These are phyloP conservation scores for Cladosporium sp. DNA, from an alignment of 2,329 filamentous ascomycete species.

Conservation along the genomic window DNA sequence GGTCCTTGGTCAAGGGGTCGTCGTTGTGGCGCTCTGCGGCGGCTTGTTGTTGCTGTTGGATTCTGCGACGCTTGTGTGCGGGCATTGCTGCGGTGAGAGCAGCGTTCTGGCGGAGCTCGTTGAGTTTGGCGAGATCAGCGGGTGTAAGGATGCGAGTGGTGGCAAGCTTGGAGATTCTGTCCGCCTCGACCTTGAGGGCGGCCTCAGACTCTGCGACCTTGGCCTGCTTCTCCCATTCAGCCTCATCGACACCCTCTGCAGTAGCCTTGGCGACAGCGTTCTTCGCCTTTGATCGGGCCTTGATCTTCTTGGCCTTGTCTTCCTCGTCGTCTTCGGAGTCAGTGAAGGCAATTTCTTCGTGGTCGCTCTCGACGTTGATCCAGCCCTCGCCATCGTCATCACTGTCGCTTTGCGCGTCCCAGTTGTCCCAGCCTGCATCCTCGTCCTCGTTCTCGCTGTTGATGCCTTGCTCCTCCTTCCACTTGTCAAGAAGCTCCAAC, in stretches of 20 bases:
- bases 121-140: conserved; percentile 90
- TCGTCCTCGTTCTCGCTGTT: conserved; percentile 58
- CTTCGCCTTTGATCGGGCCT: conserved; percentile 12
- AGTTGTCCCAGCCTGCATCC: conserved; percentile 55
- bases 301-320: conserved; percentile 41
- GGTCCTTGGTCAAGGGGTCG: conserved; percentile 87
- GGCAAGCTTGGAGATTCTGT: conserved; percentile 67
- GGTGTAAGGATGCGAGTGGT: conserved; percentile 93
- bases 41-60: conserved; percentile 30
- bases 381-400: conserved; percentile 80
- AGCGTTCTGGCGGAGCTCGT: conserved; percentile 77
- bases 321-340: conserved; percentile 70
- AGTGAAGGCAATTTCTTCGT: conserved; percentile 67
- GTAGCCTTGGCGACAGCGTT: conserved; percentile 22
- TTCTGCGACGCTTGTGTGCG: conserved; percentile 41
- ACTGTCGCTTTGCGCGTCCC: conserved; percentile 62
- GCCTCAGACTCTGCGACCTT: conserved; percentile 32
- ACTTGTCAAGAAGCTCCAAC: conserved; percentile 84
- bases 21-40: conserved; percentile 60
- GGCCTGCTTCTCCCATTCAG: conserved; percentile 29
- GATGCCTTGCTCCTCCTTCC: conserved; percentile 84
- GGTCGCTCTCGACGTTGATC: conserved; percentile 83
- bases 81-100: conserved; percentile 65
- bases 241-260: conserved; percentile 13
- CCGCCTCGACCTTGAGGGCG: conserved; percentile 33